phyloP scores from a whole-genome alignment of 257 asterid genomes.

The Solanum microdontum region DNA sequence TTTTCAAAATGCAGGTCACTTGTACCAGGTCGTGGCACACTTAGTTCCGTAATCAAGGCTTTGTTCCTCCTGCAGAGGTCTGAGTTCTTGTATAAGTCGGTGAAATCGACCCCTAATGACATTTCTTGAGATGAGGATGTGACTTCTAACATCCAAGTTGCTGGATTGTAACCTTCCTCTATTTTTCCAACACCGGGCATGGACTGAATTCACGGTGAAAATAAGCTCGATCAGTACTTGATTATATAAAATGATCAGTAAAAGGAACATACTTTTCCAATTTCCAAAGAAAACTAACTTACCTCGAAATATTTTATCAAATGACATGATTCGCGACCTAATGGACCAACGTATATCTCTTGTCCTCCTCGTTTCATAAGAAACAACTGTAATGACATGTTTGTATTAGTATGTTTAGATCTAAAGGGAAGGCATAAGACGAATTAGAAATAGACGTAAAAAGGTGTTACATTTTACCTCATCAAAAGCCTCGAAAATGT shows the following conservation, averaged over 20 bases:
- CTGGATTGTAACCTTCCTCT: conserved; percentile 48
- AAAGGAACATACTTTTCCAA: not conserved
- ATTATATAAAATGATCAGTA: not conserved
- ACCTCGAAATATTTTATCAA: conserved; percentile 50
- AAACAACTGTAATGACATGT: conserved; percentile 22
- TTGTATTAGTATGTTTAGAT: not conserved
- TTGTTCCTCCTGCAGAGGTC: conserved; percentile 44
- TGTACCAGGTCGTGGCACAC: conserved; percentile 25
- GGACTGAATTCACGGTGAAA: conserved; percentile 13
- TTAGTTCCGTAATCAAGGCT: conserved; percentile 29
- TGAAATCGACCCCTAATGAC: conserved; percentile 32
- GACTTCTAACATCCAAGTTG: conserved; percentile 72
- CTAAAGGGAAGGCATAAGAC: not conserved
- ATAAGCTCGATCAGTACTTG: not conserved
- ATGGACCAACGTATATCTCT: conserved; percentile 62
- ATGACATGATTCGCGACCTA: conserved; percentile 41
- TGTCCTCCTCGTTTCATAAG: conserved; percentile 62
- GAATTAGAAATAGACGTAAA: not conserved
- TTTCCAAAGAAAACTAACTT: not conserved
- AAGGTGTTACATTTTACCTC: conserved; percentile 17
- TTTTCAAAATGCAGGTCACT: conserved; percentile 28
- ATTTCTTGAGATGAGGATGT: conserved; percentile 31
- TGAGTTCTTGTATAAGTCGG: conserved; percentile 30
- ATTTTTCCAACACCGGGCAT: conserved; percentile 35
- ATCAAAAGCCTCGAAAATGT: conserved; percentile 60